Percentiles rank a stretch among this genome's conserved stretches.
Conservation (phyloP, 176 grass and related monocot genomes). For the Avena atlantica region DNA sequence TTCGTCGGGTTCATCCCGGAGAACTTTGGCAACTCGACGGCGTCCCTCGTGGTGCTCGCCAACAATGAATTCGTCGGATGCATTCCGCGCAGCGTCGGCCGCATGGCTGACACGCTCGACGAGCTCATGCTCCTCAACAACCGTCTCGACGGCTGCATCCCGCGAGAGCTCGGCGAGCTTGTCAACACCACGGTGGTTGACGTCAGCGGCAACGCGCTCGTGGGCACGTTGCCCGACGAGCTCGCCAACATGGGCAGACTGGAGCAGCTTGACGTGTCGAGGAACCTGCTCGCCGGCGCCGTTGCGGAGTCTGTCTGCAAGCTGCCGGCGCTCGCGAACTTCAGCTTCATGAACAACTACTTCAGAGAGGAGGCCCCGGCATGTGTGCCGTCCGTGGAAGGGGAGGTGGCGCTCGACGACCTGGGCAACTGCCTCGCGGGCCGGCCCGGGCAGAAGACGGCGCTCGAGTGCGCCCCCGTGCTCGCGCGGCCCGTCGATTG, state of each 20-base stretch:
- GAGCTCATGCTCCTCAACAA: constrained; percentile 69
- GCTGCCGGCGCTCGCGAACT: constrained; percentile 54
- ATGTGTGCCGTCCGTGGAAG: constrained; percentile 34
- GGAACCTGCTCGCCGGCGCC: constrained; percentile 55
- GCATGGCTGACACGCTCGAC: constrained; percentile 71
- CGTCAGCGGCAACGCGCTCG: constrained; percentile 49
- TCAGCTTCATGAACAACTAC: constrained; percentile 74
- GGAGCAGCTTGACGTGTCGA: constrained; percentile 57
- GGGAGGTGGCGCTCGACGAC: constrained; percentile 51
- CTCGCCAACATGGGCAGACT: constrained; percentile 48
- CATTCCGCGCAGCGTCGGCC: constrained; percentile 61
- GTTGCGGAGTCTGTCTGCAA: constrained; percentile 46
- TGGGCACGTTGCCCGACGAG: constrained; percentile 52
- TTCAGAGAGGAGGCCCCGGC: constrained; percentile 51
- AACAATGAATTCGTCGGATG: constrained; percentile 72
- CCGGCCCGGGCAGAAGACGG: constrained; percentile 51
- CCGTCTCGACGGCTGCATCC: constrained; percentile 65
- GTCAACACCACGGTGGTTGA: constrained; percentile 57
- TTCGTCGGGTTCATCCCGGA: constrained; percentile 59
- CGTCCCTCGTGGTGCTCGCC: constrained; percentile 64
- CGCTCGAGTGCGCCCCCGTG: constrained; percentile 42
- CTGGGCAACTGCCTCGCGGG: constrained; percentile 52
- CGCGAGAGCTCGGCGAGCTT: constrained; percentile 52
- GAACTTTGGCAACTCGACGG: constrained; percentile 62
- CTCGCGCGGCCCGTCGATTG: constrained; percentile 56